A percentile compares a stretch with the other conserved stretches of the same genome.
Evolutionary conservation across 2,329 filamentous ascomycete genomes (phyloP).

Genomic region (Fusarium stilboides): DNA sequence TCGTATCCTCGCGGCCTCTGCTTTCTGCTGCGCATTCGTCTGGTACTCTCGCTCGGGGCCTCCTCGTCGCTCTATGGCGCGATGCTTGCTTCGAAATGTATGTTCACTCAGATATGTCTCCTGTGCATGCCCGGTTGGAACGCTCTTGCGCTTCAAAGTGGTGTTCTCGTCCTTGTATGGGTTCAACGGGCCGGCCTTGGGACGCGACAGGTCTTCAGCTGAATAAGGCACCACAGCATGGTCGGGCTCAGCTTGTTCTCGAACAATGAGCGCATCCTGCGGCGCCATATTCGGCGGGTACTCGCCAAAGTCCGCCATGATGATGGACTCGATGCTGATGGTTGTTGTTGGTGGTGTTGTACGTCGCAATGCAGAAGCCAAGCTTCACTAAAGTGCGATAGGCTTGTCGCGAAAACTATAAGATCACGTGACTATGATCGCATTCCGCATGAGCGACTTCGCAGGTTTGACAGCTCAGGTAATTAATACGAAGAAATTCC

Average conservation of each 20-base stretch:
- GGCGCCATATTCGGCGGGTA: slow-evolving; percentile 78
- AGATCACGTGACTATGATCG: slow-evolving; percentile 39
- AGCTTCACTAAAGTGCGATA: slow-evolving; percentile 28
- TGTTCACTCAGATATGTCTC: slow-evolving; percentile 93
- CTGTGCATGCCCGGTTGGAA: slow-evolving; percentile 87
- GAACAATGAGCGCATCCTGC: slow-evolving; percentile 73
- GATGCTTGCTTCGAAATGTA: slow-evolving; percentile 89
- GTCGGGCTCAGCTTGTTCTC: slow-evolving; percentile 67
- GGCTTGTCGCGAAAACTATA: slow-evolving; percentile 26
- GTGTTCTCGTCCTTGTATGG: slow-evolving; percentile 78
- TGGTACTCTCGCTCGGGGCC: slow-evolving; percentile 71
- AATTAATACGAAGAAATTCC: slow-evolving; percentile 4
- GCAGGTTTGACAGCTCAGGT: neutral
- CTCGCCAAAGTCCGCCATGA: slow-evolving; percentile 73
- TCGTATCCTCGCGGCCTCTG: slow-evolving; percentile 76
- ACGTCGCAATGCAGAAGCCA: slow-evolving; percentile 24
- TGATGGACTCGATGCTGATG: slow-evolving; percentile 33
- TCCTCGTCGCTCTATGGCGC: slow-evolving; percentile 80
- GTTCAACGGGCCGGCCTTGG: slow-evolving; percentile 78
- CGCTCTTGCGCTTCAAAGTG: slow-evolving; percentile 81
- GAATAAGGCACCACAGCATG: slow-evolving; percentile 76
- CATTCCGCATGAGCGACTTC: slow-evolving; percentile 28
- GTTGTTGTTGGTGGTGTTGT: slow-evolving; percentile 12
- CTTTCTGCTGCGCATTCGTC: slow-evolving; percentile 74
- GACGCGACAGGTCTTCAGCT: slow-evolving; percentile 79